Evolutionary conservation across 2,329 filamentous ascomycete species (phyloP), one percentile per base, ranked within the genome.

Genomic region (Cladophialophora exuberans): DNA sequence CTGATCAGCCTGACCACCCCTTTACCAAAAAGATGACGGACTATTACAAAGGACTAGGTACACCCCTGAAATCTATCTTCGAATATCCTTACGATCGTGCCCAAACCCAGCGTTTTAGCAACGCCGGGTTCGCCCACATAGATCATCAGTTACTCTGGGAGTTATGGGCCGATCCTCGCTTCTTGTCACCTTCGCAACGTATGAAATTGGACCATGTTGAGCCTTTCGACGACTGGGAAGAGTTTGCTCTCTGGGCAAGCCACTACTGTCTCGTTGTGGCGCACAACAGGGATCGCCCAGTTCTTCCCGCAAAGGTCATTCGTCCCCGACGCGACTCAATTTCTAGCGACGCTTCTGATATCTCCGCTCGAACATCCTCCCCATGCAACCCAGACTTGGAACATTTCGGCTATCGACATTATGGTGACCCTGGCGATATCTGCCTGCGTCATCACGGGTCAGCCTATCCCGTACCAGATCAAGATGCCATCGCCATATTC

Each of bases 151-250:
- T 85, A 64, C 76, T 97, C 6, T 96, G 92, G 90, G 82, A 90
- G 52, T 76, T 91, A 1, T 97, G 92, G 92, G 83, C 81, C 7
- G 83, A 88, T 60, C 75, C 83, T 10, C 67, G 74, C 2, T 92
- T 92, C 68, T 72, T 95, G 15, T 77, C 76, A 3, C 66, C 79
- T 1, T 71, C 77, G 1, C 80, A 90, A 58, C 82, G 89, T 58
- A 73, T 69, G 35, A 73, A 73, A 7, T 73, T 97, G 9, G 87
- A 96, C 63, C 67, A 74, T 0, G 71, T 92, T n/a, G 92, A 97
- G 66, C 84, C 87, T 1, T 97, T 97, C 67, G 93, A 97, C 69
- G 92, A 97, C 70, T 96, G 90, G 57, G 92, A 97, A 71, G 93
- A 97, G 66, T 91, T 97, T 68, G 85, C 87, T 2, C 76, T 96